Evolutionary conservation across 306 rosid species (phyloP).

Genomic region (Alnus glutinosa): DNA sequence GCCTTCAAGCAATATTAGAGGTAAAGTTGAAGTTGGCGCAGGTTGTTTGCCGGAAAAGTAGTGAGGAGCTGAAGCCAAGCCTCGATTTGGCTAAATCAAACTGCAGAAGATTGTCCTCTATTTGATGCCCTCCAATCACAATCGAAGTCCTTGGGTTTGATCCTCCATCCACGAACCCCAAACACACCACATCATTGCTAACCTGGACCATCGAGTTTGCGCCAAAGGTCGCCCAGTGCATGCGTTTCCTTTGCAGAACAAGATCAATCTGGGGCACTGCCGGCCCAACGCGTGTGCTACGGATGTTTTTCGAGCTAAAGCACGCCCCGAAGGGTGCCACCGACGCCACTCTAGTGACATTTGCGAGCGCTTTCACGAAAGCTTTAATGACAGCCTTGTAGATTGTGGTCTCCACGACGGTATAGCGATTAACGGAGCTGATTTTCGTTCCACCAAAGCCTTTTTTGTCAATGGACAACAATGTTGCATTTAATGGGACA

Average conservation of each 20-base stretch:
- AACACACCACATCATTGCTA: conserved; percentile 39
- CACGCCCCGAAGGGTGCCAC: conserved; percentile 61
- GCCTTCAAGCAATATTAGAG: conserved; percentile 30
- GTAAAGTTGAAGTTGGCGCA: conserved; percentile 66
- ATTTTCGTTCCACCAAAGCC: conserved; percentile 75
- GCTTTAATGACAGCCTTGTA: conserved; percentile 43
- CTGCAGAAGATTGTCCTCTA: conserved; percentile 57
- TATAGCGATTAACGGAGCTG: conserved; percentile 57
- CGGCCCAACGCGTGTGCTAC: conserved; percentile 37
- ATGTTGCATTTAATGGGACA: conserved; percentile 38
- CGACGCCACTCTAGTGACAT: conserved; percentile 29
- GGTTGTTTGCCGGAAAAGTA: conserved; percentile 34
- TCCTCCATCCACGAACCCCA: conserved; percentile 66
- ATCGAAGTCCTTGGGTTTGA: conserved; percentile 42
- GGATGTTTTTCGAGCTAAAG: conserved; percentile 25
- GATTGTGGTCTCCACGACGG: conserved; percentile 49
- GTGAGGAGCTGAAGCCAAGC: conserved; percentile 51
- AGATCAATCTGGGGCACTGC: conserved; percentile 45
- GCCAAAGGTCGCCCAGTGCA: conserved; percentile 47
- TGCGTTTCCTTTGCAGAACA: conserved; percentile 47
- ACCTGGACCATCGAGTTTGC: conserved; percentile 62
- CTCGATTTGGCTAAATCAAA: conserved; percentile 49
- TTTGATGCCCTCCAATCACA: conserved; percentile 55
- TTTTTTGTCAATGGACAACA: conserved; percentile 38
- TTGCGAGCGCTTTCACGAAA: conserved; percentile 28